Evolutionary conservation across 495 filamentous ascomycete species (phyloP).

Genomic region (Aspergillus funiculosus): DNA sequence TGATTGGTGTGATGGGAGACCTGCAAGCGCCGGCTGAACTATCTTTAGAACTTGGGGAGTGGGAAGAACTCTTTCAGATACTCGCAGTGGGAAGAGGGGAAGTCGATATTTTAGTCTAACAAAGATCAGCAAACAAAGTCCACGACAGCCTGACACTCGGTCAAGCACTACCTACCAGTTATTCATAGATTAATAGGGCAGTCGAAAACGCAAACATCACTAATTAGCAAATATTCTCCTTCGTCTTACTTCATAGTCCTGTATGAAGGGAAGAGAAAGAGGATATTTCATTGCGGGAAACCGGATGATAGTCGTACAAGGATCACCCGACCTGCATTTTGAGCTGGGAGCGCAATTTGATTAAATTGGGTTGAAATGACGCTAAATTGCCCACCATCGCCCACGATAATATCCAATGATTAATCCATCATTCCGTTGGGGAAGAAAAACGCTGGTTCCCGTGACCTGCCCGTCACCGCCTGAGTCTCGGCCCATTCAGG

Average conservation of each 20-base stretch:
- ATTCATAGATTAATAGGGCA: neutral
- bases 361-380: conserved; percentile 5
- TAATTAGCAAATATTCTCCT: neutral
- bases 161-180: neutral
- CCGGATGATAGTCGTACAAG: neutral
- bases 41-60: conserved; percentile 25
- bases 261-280: conserved; percentile 11
- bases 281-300: conserved; percentile 3
- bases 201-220: neutral
- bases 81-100: neutral
- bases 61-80: neutral
- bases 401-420: too few species aligned
- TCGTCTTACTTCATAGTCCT: neutral
- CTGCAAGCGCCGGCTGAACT: conserved; percentile 29
- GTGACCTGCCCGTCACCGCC: conserved; percentile 5
- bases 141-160: neutral
- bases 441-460: conserved; percentile 7
- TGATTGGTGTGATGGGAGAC: conserved; percentile 20
- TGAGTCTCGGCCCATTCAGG: conserved; percentile 6
- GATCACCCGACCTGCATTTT: conserved; percentile 14
- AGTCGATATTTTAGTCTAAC: neutral
- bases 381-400: conserved; percentile 4
- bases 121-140: conserved; percentile 8
- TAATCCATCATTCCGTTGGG: neutral
- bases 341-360: conserved; percentile 5